These are phyloP conservation scores for Septoria petroselini DNA, from an alignment of 2,329 filamentous ascomycete species.

Conservation along the genomic window DNA sequence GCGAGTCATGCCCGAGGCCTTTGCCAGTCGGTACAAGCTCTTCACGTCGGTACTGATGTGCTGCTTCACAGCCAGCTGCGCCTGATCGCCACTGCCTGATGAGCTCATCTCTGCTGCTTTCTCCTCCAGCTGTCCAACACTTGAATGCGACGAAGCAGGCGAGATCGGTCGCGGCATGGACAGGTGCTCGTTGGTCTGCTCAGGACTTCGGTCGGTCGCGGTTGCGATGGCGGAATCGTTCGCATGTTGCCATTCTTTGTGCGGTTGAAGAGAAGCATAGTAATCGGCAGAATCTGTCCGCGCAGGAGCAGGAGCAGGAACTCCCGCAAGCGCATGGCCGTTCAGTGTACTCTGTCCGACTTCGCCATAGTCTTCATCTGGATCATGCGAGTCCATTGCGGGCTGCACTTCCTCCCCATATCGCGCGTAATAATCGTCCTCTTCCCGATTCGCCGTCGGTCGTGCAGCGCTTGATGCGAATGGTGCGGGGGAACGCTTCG, in stretches of 20 bases:
- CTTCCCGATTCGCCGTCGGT: constrained; percentile 39
- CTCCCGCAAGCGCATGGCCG: constrained; percentile 47
- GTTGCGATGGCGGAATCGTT: constrained; percentile 24
- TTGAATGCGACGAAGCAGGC: constrained; percentile 39
- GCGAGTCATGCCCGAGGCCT: constrained; percentile 67
- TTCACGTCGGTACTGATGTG: constrained; percentile 75
- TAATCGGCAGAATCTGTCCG: constrained; percentile 21
- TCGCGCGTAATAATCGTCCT: constrained; percentile 71
- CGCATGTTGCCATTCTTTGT: constrained; percentile 19
- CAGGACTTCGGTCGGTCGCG: constrained; percentile 16
- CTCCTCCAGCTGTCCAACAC: constrained; percentile 58
- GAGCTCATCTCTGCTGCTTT: constrained; percentile 34
- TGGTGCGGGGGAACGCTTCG: constrained; percentile 63
- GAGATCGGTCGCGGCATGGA: constrained; percentile 52
- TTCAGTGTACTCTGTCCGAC: constrained; percentile 52
- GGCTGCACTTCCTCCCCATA: constrained; percentile 74
- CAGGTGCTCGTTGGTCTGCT: constrained; percentile 20
- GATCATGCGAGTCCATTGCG: constrained; percentile 75
- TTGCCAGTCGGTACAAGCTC: constrained; percentile 69
- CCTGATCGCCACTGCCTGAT: constrained; percentile 52
- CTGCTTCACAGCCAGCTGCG: constrained; percentile 71
- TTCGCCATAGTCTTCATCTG: constrained; percentile 62
- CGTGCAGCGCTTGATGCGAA: constrained; percentile 33
- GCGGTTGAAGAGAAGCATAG: constrained; percentile 23
- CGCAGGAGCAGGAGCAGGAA: not conserved